Percentiles rank a stretch among this genome's conserved stretches.
phyloP scores from a whole-genome alignment of 768 basidiomycete genomes.

The Kwoniella heveanensis region DNA sequence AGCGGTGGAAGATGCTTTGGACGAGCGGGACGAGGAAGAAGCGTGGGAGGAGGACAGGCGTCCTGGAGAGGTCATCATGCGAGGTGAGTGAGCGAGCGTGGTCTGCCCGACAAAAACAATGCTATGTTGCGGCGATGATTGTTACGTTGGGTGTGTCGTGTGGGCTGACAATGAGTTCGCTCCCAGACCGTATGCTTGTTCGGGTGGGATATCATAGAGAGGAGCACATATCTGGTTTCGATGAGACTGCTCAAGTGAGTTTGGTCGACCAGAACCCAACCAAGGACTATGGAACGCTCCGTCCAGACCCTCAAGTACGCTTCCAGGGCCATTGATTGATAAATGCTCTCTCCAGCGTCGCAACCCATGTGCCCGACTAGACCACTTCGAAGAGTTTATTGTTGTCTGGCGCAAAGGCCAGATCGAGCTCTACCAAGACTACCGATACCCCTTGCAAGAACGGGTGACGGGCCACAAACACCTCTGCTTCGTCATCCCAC shows the following conservation, averaged over 20 bases:
- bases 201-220: slow-evolving; percentile 68
- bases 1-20: slow-evolving; percentile 58
- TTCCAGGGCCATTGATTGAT: no score
- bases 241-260: slow-evolving; percentile 39
- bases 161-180: no score
- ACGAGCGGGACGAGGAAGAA: slow-evolving; percentile 33
- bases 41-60: slow-evolving; percentile 23
- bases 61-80: slow-evolving; percentile 66
- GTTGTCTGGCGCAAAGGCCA: slow-evolving; percentile 78
- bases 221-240: slow-evolving; percentile 33
- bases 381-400: slow-evolving; percentile 78
- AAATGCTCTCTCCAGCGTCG: slow-evolving; percentile 63
- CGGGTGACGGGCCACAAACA: slow-evolving; percentile 72
- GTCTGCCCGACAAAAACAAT: no score
- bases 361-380: slow-evolving; percentile 60
- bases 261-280: not conserved
- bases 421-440: slow-evolving; percentile 81
- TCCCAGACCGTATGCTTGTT: slow-evolving; percentile 84
- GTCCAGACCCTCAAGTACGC: no score
- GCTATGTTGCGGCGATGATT: no score
- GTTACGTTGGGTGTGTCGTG: no score
- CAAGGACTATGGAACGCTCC: no score
- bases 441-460: slow-evolving; percentile 66
- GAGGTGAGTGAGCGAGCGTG: slow-evolving; percentile 62
- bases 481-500: slow-evolving; percentile 75